Base-by-base conservation (phyloP, 2,329 filamentous ascomycete species). In the Alternaria brassicae region DNA sequence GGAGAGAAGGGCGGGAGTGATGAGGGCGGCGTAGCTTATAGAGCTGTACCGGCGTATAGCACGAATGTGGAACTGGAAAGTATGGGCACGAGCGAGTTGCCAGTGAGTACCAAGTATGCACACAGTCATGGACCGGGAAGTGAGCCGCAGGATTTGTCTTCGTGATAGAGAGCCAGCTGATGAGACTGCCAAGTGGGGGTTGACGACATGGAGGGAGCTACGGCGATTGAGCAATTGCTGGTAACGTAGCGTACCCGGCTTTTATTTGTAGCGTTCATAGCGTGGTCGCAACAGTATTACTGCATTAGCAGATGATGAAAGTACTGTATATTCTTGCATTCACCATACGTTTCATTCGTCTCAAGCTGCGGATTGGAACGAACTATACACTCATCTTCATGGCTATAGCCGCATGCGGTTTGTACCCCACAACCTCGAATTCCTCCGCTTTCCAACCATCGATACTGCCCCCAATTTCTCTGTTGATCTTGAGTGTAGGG, bases 341-440 rank as follows among this genome's bases (percentile, higher is more conserved):
- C 27, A 50, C 42, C 45, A 25, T 2, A 37, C 7, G 9, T 9
- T 30, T 56, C 23, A 30, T 23, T 5, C 28, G 15, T 15, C 28
- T 27, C 6, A 37, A 37, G 36, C 10, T 40, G n/a, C 19, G 7
- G 10, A 25, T 27, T 27, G 4, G 2, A 13, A 10, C 19, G 13
- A 13, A 37, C 39, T 44, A 93, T 58, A 98, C 94, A 74, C 92
- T 96, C 95, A 99, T 99, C 82, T 98, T 97, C 95, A 99, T 99
- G 42, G 91, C 86, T 80, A 99, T 96, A 5, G 86, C 86, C 81
- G 93, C 94, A 78, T 97, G 92, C 56, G 95, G 94, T 49, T 93
- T 87, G 77, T 99, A 99, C 0, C 90, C 93, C 72, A 91, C 84
- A 6, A 99, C 86, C 58, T 90, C 88, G 76, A 99, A 94, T 61